Percentiles rank a stretch among this genome's conserved stretches.
These are phyloP conservation scores for Pseudogymnoascus sp. DNA, from an alignment of 2,329 filamentous ascomycete genomes.

Conservation along the genomic window DNA sequence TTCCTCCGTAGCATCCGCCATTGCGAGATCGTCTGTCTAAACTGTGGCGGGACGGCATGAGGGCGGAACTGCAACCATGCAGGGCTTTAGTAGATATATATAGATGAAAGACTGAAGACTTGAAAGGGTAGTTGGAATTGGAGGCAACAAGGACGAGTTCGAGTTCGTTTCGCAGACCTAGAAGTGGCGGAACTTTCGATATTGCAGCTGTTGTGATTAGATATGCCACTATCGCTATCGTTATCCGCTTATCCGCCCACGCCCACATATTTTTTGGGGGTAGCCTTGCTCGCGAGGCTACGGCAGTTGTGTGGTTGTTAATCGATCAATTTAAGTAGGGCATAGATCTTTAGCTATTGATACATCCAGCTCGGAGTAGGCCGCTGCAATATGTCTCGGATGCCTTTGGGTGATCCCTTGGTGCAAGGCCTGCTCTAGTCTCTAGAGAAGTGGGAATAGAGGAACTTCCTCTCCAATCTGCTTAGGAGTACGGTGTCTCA, in stretches of 20 bases:
- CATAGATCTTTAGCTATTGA: neutral
- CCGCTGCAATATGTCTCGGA: too few species aligned
- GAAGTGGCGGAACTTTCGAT: neutral
- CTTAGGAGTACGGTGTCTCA: neutral
- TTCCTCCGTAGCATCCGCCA: neutral
- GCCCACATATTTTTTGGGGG: neutral
- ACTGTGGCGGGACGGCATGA: neutral
- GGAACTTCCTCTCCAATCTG: neutral
- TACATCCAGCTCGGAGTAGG: too few species aligned
- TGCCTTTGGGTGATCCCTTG: too few species aligned
- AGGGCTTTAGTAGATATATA: neutral
- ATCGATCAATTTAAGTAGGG: too few species aligned
- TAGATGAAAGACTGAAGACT: neutral
- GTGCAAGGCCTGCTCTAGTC: neutral
- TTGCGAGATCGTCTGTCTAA: neutral
- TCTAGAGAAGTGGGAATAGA: neutral
- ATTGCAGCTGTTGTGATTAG: neutral
- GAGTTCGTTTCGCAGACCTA: neutral
- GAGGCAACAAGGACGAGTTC: neutral
- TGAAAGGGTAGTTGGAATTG: neutral
- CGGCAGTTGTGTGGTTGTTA: too few species aligned
- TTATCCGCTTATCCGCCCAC: too few species aligned
- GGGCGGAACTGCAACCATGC: conserved; percentile 1
- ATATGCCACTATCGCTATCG: conserved; percentile 1
- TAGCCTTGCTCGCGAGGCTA: neutral